These are phyloP conservation scores for Colletotrichum chrysophilum DNA, from an alignment of 2,329 filamentous ascomycete species.

Conservation along the genomic window DNA sequence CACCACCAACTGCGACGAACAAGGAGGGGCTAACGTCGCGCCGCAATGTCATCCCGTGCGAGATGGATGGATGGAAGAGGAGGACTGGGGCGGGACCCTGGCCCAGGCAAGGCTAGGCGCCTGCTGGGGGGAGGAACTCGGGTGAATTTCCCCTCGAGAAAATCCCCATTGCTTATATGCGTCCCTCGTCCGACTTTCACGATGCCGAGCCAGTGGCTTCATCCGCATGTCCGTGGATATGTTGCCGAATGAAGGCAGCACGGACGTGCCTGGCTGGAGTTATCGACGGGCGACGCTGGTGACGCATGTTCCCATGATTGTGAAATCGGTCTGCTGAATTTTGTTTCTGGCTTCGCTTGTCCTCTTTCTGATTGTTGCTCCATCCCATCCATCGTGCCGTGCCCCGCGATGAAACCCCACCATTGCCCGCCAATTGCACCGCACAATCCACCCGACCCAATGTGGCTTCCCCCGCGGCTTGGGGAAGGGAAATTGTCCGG, in stretches of 20 bases:
- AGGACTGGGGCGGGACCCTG: neutral
- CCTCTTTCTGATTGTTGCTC: neutral
- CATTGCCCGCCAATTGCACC: constrained; percentile 16
- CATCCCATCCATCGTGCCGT: constrained; percentile 14
- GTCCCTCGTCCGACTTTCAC: neutral
- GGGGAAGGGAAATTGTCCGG: constrained; percentile 18
- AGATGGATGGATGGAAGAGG: neutral
- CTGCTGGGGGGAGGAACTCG: neutral
- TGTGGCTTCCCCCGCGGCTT: neutral
- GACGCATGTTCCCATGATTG: neutral
- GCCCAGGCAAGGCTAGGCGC: constrained; percentile 5
- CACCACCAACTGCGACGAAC: constrained; percentile 1
- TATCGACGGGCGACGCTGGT: neutral
- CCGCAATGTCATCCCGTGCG: constrained; percentile 6
- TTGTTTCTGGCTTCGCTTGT: neutral
- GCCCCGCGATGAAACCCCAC: constrained; percentile 25
- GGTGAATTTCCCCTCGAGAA: neutral
- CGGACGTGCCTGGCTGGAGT: neutral
- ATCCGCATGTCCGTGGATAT: neutral
- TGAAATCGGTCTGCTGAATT: neutral
- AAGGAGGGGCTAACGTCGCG: constrained; percentile 17
- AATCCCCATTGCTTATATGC: neutral
- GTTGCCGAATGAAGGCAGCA: neutral
- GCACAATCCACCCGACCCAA: neutral
- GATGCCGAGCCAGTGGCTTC: neutral